Evolutionary conservation across 305 asterid species (phyloP).

Genomic region (Fraxinus floribunda): DNA sequence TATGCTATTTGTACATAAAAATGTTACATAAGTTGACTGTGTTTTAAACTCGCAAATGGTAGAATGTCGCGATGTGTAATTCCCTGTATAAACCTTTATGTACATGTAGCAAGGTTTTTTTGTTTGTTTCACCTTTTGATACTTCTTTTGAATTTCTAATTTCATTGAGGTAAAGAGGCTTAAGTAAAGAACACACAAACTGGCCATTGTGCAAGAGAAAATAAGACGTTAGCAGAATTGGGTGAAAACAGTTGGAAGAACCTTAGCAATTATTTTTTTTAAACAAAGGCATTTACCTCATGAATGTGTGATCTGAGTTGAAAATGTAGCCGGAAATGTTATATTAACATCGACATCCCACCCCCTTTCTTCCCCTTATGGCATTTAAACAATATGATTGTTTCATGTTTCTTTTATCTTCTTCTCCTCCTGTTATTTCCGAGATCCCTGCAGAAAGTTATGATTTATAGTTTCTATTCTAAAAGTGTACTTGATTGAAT

Average conservation of each 20-base stretch:
- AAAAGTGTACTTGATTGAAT: neutral
- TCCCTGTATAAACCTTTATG: too few relatives aligned
- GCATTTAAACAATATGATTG: neutral
- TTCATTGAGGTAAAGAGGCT: neutral
- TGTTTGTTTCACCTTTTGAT: neutral
- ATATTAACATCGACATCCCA: neutral
- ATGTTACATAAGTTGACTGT: too few relatives aligned
- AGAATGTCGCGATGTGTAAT: too few relatives aligned
- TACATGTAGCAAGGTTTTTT: neutral
- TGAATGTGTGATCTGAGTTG: neutral
- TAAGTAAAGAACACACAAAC: neutral
- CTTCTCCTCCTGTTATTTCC: neutral
- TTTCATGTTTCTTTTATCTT: neutral
- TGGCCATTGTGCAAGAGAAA: neutral
- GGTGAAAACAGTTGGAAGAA: neutral
- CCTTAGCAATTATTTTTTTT: neutral
- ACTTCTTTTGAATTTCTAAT: neutral
- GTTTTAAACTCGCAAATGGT: too few relatives aligned
- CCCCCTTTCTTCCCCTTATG: neutral
- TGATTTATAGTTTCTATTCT: neutral
- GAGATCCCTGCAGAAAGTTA: neutral
- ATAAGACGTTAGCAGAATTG: neutral
- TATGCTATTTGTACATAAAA: too few relatives aligned
- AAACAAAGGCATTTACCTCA: neutral
- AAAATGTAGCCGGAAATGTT: neutral